Evolutionary conservation across 306 rosid species (phyloP), one percentile per base, ranked within the genome.

Genomic region (Citrullus mucosospermus): DNA sequence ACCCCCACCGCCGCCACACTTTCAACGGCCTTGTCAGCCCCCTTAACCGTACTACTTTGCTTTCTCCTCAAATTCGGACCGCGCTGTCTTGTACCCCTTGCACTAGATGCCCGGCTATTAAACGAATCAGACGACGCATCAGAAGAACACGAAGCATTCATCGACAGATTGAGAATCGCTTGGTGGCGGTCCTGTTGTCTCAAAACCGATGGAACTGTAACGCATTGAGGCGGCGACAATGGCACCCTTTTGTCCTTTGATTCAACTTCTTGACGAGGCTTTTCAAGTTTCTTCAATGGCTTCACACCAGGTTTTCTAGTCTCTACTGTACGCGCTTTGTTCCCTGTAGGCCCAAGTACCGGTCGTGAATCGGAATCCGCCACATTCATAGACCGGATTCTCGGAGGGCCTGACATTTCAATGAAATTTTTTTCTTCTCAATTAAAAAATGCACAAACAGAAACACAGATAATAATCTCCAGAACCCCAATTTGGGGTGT

Each of bases 101-200:
- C 88, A 8, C 91, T 88, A 9, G 89, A 90, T 4, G 88, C 86
- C n/a, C 86, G 86, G 62, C 89, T 89, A 41, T 85, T 83, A 9
- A 93, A 88, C 8, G 97, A 90, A 78, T 89, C 96, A 30, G 96
- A 88, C 13, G 97, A 90, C 2, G 97, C 94, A 59, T 91, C 97
- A 1, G 97, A 91, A 22, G 97, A 91, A 74, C 91, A 92, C 8
- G 97, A 92, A 36, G 86, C 95, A 61, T 77, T 90, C 95, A 88
- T 87, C 2, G 95, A 86, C 58, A 88, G 53, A 78, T 51, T 82
- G 77, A 86, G 82, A 80, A 88, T 41, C 9, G 85, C 79, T 36
- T 80, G 87, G 69, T 78, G 86, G 18, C 70, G 84, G 56, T 88
- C 85, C 81, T 69, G 88, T 85, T 80, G 87, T 81, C 68, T 87